A percentile compares a stretch with the other conserved stretches of the same genome.
Evolutionary conservation across 1,284 basidiomycete species (phyloP).

Genomic region (Hypsizygus ulmarius): DNA sequence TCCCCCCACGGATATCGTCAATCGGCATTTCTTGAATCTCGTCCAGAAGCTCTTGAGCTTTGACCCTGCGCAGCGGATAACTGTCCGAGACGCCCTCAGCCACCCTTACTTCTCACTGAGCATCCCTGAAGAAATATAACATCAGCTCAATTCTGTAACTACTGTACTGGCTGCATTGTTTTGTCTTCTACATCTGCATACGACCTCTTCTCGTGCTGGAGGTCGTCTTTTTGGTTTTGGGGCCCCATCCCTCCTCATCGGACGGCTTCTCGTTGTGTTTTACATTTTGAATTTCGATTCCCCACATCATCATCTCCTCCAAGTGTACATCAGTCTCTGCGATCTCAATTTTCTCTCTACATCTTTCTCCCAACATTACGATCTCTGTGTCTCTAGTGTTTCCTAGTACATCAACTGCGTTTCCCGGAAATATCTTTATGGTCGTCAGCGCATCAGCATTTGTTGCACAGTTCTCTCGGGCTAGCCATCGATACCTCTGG

Average conservation of each 20-base stretch:
- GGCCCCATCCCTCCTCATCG: not conserved
- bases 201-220: not conserved
- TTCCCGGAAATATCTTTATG: constrained; percentile 6
- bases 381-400: too few species aligned
- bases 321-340: constrained; percentile 6
- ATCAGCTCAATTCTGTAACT: constrained; percentile 7
- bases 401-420: constrained; percentile 2
- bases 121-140: constrained; percentile 58
- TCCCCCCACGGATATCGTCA: constrained; percentile 65
- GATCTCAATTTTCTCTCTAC: not conserved
- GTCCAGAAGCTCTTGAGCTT: constrained; percentile 87
- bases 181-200: not conserved
- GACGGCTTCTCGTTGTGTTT: not conserved
- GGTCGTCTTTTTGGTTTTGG: not conserved
- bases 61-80: constrained; percentile 85
- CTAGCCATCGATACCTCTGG: too few species aligned
- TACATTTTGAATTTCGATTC: too few species aligned
- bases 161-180: constrained; percentile 5
- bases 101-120: constrained; percentile 81
- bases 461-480: not conserved
- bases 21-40: constrained; percentile 83
- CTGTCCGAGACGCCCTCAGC: constrained; percentile 81
- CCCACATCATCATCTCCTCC: not conserved
- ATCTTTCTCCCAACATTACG: too few species aligned
- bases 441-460: not conserved